These are phyloP conservation scores for Cystobasidium tubakii DNA, from an alignment of 768 basidiomycete species.

Conservation along the genomic window DNA sequence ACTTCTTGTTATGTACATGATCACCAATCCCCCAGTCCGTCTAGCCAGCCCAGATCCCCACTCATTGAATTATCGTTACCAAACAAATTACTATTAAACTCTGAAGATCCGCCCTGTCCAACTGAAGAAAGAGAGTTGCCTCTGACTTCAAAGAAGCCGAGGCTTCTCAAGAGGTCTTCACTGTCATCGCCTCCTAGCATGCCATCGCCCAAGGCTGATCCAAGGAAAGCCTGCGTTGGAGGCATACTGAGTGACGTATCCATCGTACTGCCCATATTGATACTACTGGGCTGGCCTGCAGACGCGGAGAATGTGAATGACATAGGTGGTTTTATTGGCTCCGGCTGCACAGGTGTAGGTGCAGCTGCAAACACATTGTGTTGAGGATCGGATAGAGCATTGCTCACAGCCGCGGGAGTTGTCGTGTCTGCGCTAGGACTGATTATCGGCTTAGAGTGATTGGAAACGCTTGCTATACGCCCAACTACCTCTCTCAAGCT, in stretches of 20 bases:
- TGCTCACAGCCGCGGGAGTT: not conserved
- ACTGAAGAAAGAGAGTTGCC: constrained; percentile 12
- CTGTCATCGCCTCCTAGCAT: constrained; percentile 8
- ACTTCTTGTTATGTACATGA: too few species aligned
- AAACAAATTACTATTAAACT: not conserved
- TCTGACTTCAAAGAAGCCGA: constrained; percentile 28
- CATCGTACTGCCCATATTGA: not conserved
- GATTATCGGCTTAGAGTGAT: not conserved
- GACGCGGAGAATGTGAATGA: constrained; percentile 9
- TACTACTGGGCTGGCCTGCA: constrained; percentile 6
- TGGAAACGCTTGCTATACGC: constrained; percentile 26
- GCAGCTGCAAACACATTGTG: not conserved
- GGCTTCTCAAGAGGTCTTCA: constrained; percentile 28
- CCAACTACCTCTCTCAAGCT: constrained; percentile 29
- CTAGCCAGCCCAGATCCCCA: constrained; percentile 25
- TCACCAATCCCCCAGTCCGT: constrained; percentile 33
- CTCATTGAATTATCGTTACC: constrained; percentile 7
- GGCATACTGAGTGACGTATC: not conserved
- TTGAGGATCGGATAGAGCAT: not conserved
- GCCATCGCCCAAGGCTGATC: not conserved
- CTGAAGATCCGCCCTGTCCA: not conserved
- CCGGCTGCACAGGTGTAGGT: not conserved
- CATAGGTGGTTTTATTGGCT: not conserved
- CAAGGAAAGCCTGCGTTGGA: not conserved
- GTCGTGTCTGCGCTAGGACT: not conserved